Evolutionary conservation across 2,329 filamentous ascomycete genomes (phyloP).

Genomic region (Ascosphaera apis): DNA sequence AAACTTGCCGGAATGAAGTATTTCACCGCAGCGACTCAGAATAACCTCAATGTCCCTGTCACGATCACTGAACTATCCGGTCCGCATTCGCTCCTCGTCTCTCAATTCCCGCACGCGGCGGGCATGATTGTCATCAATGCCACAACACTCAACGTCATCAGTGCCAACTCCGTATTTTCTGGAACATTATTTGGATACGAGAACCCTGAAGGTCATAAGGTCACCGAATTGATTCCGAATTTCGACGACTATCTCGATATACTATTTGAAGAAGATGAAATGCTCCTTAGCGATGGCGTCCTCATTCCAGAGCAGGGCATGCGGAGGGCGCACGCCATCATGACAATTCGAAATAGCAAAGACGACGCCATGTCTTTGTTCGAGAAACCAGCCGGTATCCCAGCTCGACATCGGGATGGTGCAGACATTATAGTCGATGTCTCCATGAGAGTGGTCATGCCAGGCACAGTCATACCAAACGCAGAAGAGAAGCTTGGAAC

Average conservation of each 20-base stretch:
- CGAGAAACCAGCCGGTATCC: slow-evolving; percentile 59
- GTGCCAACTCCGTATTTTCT: slow-evolving; percentile 87
- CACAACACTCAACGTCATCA: slow-evolving; percentile 53
- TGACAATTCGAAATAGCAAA: slow-evolving; percentile 63
- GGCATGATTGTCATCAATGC: slow-evolving; percentile 88
- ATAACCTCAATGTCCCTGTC: slow-evolving; percentile 57
- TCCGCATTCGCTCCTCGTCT: slow-evolving; percentile 54
- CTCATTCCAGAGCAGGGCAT: slow-evolving; percentile 94
- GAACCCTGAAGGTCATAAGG: slow-evolving; percentile 54
- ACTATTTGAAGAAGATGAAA: slow-evolving; percentile 65
- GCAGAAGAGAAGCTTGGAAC: slow-evolving; percentile 40
- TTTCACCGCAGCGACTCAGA: slow-evolving; percentile 60
- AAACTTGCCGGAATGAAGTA: slow-evolving; percentile 49
- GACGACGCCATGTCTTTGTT: slow-evolving; percentile 60
- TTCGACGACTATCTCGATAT: slow-evolving; percentile 69
- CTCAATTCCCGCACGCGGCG: slow-evolving; percentile 90
- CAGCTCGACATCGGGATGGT: slow-evolving; percentile 72
- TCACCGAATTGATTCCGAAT: slow-evolving; percentile 60
- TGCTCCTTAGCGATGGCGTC: slow-evolving; percentile 73
- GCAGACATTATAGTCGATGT: slow-evolving; percentile 83
- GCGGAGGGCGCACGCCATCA: slow-evolving; percentile 61
- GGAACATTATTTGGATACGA: slow-evolving; percentile 78
- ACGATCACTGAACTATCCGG: slow-evolving; percentile 52
- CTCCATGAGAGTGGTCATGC: slow-evolving; percentile 90
- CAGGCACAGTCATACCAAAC: slow-evolving; percentile 41